These are phyloP conservation scores for Saccharomyces uvarum DNA, from an alignment of 1,139 yeast species.

Conservation along the genomic window DNA sequence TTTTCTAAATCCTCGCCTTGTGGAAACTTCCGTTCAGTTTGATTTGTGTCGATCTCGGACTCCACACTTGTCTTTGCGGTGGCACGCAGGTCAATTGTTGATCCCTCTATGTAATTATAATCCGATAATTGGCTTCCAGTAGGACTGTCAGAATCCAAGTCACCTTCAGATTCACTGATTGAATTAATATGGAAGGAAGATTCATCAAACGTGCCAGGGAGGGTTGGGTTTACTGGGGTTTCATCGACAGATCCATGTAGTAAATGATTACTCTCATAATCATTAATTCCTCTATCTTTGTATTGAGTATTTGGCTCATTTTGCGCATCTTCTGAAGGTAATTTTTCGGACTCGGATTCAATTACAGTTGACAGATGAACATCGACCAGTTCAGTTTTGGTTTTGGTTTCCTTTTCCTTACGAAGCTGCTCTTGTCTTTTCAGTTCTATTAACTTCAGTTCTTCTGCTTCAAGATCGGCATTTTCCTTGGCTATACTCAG, in stretches of 20 bases:
- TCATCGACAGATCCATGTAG: background rate
- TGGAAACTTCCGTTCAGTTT: background rate
- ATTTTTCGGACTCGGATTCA: background rate
- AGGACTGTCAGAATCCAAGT: background rate
- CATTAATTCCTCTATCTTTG: background rate
- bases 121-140: background rate
- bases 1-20: background rate
- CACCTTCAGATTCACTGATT: background rate
- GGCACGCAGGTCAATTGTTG: background rate
- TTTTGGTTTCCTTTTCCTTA: background rate
- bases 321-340: background rate
- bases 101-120: background rate
- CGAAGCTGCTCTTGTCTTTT: background rate
- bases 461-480: background rate
- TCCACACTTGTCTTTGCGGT: background rate
- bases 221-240: background rate
- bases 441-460: background rate
- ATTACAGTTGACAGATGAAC: background rate
- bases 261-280: background rate
- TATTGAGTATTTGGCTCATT: background rate
- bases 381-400: background rate
- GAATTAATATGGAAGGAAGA: background rate
- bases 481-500: background rate
- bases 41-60: constrained; percentile 24
- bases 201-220: background rate